Evolutionary conservation across 208 protist species (phyloP), one percentile per base, ranked within the genome.

Genomic region (Angomonas ambiguus): DNA sequence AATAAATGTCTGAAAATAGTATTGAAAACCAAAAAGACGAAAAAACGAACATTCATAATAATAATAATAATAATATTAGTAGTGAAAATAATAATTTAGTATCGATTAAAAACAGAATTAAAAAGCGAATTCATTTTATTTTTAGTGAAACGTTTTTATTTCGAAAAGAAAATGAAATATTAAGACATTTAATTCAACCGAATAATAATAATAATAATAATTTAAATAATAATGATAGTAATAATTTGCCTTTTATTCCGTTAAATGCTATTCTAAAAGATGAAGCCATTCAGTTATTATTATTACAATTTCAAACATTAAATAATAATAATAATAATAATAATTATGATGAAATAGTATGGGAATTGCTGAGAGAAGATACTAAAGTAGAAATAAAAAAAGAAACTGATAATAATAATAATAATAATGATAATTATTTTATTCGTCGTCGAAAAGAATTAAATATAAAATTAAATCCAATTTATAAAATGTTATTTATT

Each of bases 141-240:
- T 4, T 34, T 61, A 65, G 33, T 33, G 35, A 11, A 42, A 32
- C 4, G 34, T 62, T 42, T 63, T 49, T 69, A 30, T 62, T 62
- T 32, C 51, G 8, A 22, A 28, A 63, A 18, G n/a, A 8, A 22
- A 67, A 25, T 48, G 28, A 38, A 18, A 53, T n/a, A n/a, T n/a
- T n/a, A n/a, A n/a, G n/a, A n/a, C n/a, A n/a, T n/a, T n/a, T n/a
- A n/a, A n/a, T n/a, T n/a, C n/a, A n/a, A n/a, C n/a, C n/a, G n/a
- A n/a, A n/a, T n/a, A n/a, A n/a, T n/a, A n/a, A 20, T 20, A 11
- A 48, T 48, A 48, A 18, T 20, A 18, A 48, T 20, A 11, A 48
- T 11, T 18, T 20, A 48, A 48, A 48, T 18, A 48, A 20, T 11
- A 48, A 55, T 30, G 16, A 55, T 8, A 55, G 4, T 8, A 22